Conservation (phyloP, 1,284 basidiomycete species). For the Microbotryum lychnidis-dioicae region DNA sequence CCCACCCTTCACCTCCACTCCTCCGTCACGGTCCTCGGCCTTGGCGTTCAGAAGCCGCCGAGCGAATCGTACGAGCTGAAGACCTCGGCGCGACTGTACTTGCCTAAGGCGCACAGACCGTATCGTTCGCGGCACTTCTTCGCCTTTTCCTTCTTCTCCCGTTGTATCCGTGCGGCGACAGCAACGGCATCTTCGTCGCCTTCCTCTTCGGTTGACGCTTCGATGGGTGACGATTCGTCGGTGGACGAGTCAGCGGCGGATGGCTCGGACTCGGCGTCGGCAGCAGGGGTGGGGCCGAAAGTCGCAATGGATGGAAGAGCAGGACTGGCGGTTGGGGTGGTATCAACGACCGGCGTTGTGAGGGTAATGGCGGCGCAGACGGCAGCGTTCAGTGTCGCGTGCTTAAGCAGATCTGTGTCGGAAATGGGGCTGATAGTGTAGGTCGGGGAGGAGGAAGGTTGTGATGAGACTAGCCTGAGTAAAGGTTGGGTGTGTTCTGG, state of each 20-base stretch:
- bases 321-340: too few relatives aligned
- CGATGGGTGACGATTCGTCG: not conserved
- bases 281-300: not conserved
- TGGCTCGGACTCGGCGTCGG: not conserved
- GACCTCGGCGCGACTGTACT: conserved; percentile 23
- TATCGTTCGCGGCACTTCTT: conserved; percentile 21
- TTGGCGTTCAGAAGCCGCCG: conserved; percentile 20
- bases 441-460: too few relatives aligned
- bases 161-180: not conserved
- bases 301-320: not conserved
- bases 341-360: too few relatives aligned
- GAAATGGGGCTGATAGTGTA: too few relatives aligned
- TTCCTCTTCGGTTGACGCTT: conserved; percentile 4
- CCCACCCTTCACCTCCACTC: too few relatives aligned
- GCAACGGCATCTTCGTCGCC: not conserved
- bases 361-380: too few relatives aligned
- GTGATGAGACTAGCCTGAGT: too few relatives aligned
- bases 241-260: not conserved
- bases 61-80: conserved; percentile 23
- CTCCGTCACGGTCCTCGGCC: too few relatives aligned
- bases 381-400: too few relatives aligned
- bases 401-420: too few relatives aligned
- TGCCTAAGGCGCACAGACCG: conserved; percentile 27
- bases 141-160: conserved; percentile 4
- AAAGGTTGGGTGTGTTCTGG: not conserved